Evolutionary conservation across 2,329 filamentous ascomycete genomes (phyloP), one percentile per base, ranked within the genome.

Genomic region (Colletotrichum orbiculare): DNA sequence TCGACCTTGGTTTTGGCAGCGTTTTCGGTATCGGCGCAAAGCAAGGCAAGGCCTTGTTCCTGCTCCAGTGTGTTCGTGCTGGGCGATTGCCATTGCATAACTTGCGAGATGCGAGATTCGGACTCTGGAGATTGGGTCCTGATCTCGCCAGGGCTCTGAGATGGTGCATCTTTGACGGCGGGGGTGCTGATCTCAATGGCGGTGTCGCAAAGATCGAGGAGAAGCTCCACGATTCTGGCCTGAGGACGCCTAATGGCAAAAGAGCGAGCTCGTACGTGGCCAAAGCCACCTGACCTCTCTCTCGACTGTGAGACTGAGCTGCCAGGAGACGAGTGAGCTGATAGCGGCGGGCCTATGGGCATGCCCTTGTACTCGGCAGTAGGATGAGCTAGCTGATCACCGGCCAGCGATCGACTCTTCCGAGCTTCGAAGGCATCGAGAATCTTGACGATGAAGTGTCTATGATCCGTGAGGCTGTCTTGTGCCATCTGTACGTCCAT

Each of bases 401-500:
- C 84, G 62, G 82, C 80, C 75, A 85, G 68, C 73, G 88, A 84
- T 25, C 90, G 87, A 69, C 90, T 89, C 70, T 89, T 87, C 55
- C 92, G 87, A 62, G 91, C 89, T 77, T 99, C 96, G 45, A 97
- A 84, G 17, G 92, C 93, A 79, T 99, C 96, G 10, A 99, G 85
- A 8, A 99, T 94, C 76, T 91, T 97, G 74, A 99, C 96, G 71
- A 99, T 97, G 43, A 92, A 87, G 77, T 97, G 94, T 6, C 96
- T 91, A 78, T 99, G 96, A 73, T 99, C 96, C 7, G 90, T 91
- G 53, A 99, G 82, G 67, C 88, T 93, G 74, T 99, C 96, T 73
- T 99, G 96, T 6, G 94, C 89, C 83, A 98, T 91, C 75, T 99
- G 95, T 4, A 99, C 94, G 71, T 98, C 95, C 92, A 97, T 96